Conservation (phyloP, 306 rosid species). For the Vicia faba region DNA sequence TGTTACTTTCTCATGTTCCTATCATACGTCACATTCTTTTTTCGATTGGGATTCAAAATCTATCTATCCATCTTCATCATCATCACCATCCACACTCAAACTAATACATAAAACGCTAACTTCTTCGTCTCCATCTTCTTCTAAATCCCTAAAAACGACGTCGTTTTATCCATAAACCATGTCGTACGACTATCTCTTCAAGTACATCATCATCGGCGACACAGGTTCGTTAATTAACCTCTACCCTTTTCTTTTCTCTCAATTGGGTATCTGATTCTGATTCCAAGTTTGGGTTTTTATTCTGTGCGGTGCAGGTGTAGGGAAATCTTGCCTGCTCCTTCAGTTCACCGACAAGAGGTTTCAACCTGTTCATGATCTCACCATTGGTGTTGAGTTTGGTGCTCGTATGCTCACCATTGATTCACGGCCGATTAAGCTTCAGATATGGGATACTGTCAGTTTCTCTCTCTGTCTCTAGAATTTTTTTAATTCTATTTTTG, state of each 20-base stretch:
- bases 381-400: constrained; percentile 96
- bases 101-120: neutral
- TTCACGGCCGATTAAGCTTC: constrained; percentile 83
- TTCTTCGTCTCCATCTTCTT: neutral
- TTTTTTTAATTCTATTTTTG: neutral
- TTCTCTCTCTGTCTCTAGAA: neutral
- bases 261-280: constrained; percentile 33
- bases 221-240: constrained; percentile 53
- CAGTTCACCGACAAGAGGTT: constrained; percentile 97
- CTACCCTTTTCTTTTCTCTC: constrained; percentile 21
- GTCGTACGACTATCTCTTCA: constrained; percentile 97
- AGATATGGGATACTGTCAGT: constrained; percentile 98
- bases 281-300: constrained; percentile 33
- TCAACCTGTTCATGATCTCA: constrained; percentile 97
- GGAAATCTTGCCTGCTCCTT: constrained; percentile 89
- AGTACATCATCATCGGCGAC: constrained; percentile 98
- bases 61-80: neutral
- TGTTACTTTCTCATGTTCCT: constrained; percentile 3
- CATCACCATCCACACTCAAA: neutral
- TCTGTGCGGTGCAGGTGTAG: constrained; percentile 64
- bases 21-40: neutral
- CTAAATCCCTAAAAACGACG: constrained; percentile 27
- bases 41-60: neutral
- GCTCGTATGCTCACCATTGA: constrained; percentile 96
- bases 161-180: constrained; percentile 36